Percentiles rank a stretch among this genome's conserved stretches.
Conservation (phyloP, 75 land plant species). For the Isoetes taiwanensis region DNA sequence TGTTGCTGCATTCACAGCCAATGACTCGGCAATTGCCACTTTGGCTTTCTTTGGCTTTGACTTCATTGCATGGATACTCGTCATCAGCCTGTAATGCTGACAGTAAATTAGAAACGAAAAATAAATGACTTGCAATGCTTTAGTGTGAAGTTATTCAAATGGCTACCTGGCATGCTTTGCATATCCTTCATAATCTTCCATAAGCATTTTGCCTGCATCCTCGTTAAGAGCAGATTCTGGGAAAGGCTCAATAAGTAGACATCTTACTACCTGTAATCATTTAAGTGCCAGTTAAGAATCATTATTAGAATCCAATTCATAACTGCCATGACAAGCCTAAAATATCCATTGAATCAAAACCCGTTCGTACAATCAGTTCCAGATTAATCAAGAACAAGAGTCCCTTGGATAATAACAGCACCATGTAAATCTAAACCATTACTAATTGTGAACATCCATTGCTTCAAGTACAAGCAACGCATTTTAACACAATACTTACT, state of each 20-base stretch:
- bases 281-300: neutral
- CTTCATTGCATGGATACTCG: conserved; percentile 82
- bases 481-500: conserved; percentile 29
- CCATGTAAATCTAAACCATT: no score
- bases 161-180: conserved; percentile 85
- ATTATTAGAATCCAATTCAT: neutral
- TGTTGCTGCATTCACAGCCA: conserved; percentile 50
- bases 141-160: neutral
- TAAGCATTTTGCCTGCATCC: conserved; percentile 97
- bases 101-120: neutral
- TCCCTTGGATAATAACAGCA: no score
- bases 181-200: conserved; percentile 94
- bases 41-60: conserved; percentile 55
- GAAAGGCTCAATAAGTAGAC: conserved; percentile 88
- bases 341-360: no score
- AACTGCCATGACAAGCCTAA: no score
- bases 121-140: neutral
- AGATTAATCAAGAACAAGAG: no score
- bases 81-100: conserved; percentile 47
- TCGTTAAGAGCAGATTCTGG: conserved; percentile 99
- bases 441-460: no score
- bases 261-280: conserved; percentile 65
- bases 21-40: conserved; percentile 62
- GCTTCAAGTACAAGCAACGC: neutral
- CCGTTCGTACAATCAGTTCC: no score